Base-by-base conservation (phyloP, 169 alveolate genomes). In the Eimeria brunetti region DNA sequence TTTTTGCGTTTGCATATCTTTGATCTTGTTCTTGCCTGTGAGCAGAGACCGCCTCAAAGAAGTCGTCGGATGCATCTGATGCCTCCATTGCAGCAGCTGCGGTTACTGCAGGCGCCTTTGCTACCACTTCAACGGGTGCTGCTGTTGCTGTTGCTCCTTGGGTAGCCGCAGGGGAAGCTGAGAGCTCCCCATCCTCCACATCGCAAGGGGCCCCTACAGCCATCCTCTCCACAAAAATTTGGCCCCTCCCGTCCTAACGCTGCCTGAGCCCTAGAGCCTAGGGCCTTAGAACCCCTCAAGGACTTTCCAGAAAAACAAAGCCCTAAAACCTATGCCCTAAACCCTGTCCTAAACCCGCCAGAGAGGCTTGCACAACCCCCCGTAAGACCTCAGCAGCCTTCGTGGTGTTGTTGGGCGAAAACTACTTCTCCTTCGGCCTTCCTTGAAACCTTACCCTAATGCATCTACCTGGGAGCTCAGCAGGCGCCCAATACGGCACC, bases 101-200 rank as follows among this genome's bases (percentile, higher is more conserved):
- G 58, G 92, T n/a, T 33, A 49, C 62, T 18, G 92, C 60, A 16
- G 76, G 56, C 33, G 58, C 92, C 62, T 78, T 78, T 85, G 92
- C 92, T 22, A 58, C 81, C 24, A 56, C 80, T 38, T 80, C 36
- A 58, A 41, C 92, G 49, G 80, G 81, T 36, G 92, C 49, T 62
- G 81, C 49, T 60, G 80, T 46, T 56, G 81, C 41, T 56, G 92
- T 64, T 58, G 88, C 88, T 6, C 81, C 64, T 8, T 38, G 64
- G 60, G 92, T 60, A 24, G 92, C 60, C 24, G 92, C 76, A 36
- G 92, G 81, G 73, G 90, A 24, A 83, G 90, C 73, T 62, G 92
- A 85, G 80, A 46, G 51, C n/a, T 41, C 92, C 62, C 46, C 92
- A 3, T 85, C 92, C 41, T 85, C 80, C 44, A 85, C 64, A 0